Percentiles rank a stretch among this genome's conserved stretches.
Evolutionary conservation across 2,329 filamentous ascomycete genomes (phyloP).

Genomic region (Sphaerulina vaccinii): DNA sequence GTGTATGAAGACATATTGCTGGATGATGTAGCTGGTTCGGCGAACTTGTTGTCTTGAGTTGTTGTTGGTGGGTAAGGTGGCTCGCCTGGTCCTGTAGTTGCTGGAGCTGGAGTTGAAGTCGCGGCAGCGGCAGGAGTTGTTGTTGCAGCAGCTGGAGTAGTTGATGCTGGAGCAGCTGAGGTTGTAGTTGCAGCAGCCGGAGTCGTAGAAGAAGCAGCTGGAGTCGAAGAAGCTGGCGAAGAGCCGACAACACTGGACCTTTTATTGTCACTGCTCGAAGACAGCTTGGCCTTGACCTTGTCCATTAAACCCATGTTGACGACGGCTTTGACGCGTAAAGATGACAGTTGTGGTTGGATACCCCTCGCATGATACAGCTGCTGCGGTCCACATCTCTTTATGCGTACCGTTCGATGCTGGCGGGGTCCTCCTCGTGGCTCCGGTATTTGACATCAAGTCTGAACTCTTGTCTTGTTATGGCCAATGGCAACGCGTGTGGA

Average conservation of each 20-base stretch:
- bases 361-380: background rate
- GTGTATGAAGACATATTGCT: constrained; percentile 46
- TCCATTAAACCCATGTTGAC: constrained; percentile 9
- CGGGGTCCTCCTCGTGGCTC: background rate
- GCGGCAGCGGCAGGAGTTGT: constrained; percentile 1
- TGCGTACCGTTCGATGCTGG: constrained; percentile 2
- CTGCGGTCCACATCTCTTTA: constrained; percentile 8
- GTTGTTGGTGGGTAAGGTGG: background rate
- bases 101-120: background rate
- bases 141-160: background rate
- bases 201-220: background rate
- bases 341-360: background rate
- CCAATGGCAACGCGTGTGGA: constrained; percentile 1
- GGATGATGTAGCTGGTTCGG: constrained; percentile 2
- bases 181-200: background rate
- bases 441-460: constrained; percentile 11
- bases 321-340: background rate
- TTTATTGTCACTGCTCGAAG: background rate
- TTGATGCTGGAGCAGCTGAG: background rate
- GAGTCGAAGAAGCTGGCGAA: constrained; percentile 1
- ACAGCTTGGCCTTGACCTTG: constrained; percentile 13
- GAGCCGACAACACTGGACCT: background rate
- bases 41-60: constrained; percentile 4
- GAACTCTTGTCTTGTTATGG: constrained; percentile 8
- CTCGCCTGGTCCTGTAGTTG: background rate